phyloP scores from a whole-genome alignment of 2,329 filamentous ascomycete species.

The Rhinocladiella similis region DNA sequence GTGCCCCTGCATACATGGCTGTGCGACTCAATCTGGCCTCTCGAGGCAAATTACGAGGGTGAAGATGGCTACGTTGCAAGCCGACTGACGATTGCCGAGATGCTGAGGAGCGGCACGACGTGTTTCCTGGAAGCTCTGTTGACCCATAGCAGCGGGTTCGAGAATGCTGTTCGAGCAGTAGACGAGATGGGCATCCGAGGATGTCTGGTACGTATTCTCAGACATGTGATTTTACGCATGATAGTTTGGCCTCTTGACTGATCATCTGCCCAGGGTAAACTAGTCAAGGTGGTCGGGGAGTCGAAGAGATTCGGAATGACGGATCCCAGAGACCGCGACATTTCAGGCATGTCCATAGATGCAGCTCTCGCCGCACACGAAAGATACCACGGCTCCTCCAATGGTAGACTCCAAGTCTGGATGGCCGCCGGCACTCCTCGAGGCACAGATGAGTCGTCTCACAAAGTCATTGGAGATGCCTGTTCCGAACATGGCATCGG shows the following conservation, averaged over 20 bases:
- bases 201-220: constrained; percentile 28
- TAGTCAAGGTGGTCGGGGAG: constrained; percentile 19
- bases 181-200: constrained; percentile 37
- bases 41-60: constrained; percentile 37
- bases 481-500: constrained; percentile 43
- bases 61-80: constrained; percentile 38
- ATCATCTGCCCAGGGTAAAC: constrained; percentile 11
- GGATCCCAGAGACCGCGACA: constrained; percentile 32
- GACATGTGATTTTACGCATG: too few relatives aligned
- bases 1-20: constrained; percentile 32
- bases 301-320: constrained; percentile 21
- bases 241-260: background rate
- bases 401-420: constrained; percentile 50
- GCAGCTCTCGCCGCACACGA: constrained; percentile 28
- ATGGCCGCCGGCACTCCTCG: constrained; percentile 50
- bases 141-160: constrained; percentile 32
- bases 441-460: constrained; percentile 41
- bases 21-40: constrained; percentile 39
- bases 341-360: constrained; percentile 33
- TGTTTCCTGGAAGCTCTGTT: constrained; percentile 41
- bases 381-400: constrained; percentile 32
- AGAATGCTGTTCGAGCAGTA: constrained; percentile 33
- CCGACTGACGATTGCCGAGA: constrained; percentile 37
- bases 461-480: constrained; percentile 43
- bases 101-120: constrained; percentile 41